Evolutionary conservation across 768 basidiomycete genomes (phyloP).

Genomic region (Lentinus tigrinus): DNA sequence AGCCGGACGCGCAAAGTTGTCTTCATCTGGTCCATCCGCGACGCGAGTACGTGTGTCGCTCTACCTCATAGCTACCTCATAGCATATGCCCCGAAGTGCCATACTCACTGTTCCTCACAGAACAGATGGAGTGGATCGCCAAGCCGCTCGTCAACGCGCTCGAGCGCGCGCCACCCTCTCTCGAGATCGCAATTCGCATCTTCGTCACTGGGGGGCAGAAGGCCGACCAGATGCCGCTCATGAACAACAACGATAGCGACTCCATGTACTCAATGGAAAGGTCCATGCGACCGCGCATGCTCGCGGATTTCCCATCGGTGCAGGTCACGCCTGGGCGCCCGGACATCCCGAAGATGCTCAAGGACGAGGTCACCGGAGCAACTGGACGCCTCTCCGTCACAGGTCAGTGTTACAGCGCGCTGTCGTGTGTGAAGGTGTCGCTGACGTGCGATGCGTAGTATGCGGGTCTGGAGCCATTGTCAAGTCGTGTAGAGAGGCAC

Average conservation of each 20-base stretch:
- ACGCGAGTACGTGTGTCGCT: constrained; percentile 29
- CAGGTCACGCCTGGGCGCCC: constrained; percentile 39
- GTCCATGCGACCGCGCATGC: constrained; percentile 6
- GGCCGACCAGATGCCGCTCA: not conserved
- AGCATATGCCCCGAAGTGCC: not conserved
- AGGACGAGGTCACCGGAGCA: constrained; percentile 32
- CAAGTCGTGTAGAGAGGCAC: constrained; percentile 36
- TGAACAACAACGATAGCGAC: constrained; percentile 12
- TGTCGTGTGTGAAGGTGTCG: not conserved
- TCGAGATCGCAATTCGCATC: constrained; percentile 40
- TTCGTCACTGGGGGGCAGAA: constrained; percentile 33
- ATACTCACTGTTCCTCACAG: constrained; percentile 4
- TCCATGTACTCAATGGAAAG: constrained; percentile 2
- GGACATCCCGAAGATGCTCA: constrained; percentile 36
- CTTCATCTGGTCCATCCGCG: constrained; percentile 45
- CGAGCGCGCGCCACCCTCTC: constrained; percentile 25
- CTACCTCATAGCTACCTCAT: not conserved
- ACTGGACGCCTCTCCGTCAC: constrained; percentile 44
- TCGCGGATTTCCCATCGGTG: constrained; percentile 23
- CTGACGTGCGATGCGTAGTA: constrained; percentile 30
- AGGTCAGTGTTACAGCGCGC: constrained; percentile 36
- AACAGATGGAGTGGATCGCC: constrained; percentile 47
- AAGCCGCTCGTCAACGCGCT: constrained; percentile 35
- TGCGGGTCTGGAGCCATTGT: constrained; percentile 46
- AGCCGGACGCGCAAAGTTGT: constrained; percentile 32